Percentiles rank a stretch among this genome's conserved stretches.
These are phyloP conservation scores for Trichoderma virens DNA, from an alignment of 495 filamentous ascomycete species.

Conservation along the genomic window DNA sequence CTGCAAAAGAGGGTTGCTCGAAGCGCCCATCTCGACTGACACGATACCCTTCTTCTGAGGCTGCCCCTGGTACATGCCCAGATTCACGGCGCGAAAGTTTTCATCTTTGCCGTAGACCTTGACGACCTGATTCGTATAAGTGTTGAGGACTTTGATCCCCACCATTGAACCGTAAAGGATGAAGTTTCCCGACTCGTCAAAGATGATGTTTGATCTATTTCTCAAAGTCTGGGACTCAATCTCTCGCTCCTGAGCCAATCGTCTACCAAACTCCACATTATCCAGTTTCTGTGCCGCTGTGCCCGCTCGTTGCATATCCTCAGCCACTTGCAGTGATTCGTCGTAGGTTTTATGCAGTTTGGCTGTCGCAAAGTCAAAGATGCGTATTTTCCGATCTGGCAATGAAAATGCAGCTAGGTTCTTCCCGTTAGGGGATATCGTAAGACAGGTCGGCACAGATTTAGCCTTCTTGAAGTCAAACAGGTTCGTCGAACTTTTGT, in stretches of 20 bases:
- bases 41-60: constrained; percentile 85
- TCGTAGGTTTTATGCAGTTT: constrained; percentile 91
- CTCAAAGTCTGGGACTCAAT: constrained; percentile 58
- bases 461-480: constrained; percentile 98
- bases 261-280: constrained; percentile 83
- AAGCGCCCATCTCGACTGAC: constrained; percentile 97
- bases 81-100: constrained; percentile 68
- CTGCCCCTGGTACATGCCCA: constrained; percentile 91
- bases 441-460: constrained; percentile 74
- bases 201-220: constrained; percentile 74
- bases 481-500: constrained; percentile 85
- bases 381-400: constrained; percentile 81
- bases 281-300: constrained; percentile 72
- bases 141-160: constrained; percentile 91
- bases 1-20: constrained; percentile 82
- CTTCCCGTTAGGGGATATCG: constrained; percentile 73
- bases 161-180: constrained; percentile 88
- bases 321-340: constrained; percentile 77
- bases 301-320: constrained; percentile 90
- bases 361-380: constrained; percentile 86
- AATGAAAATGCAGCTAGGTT: constrained; percentile 88
- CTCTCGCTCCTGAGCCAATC: constrained; percentile 81
- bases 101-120: constrained; percentile 87
- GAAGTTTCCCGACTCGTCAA: constrained; percentile 94
- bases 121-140: constrained; percentile 80